These are phyloP conservation scores for Daldinia bambusicola DNA, from an alignment of 495 filamentous ascomycete genomes.

Conservation along the genomic window DNA sequence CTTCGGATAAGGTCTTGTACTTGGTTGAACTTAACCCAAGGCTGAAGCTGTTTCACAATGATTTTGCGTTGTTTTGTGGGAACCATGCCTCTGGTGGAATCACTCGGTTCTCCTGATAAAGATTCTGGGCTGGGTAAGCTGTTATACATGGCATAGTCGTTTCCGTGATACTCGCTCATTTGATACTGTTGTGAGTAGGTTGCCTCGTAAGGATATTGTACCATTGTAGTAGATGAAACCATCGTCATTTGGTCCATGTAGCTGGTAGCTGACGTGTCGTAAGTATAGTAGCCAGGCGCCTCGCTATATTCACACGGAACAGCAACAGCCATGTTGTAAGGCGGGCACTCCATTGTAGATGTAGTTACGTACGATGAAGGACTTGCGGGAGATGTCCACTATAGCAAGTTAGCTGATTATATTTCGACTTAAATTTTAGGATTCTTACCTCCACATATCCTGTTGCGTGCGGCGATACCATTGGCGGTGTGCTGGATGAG, in stretches of 20 bases:
- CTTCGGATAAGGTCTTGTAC: conserved; percentile 46
- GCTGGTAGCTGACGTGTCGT: conserved; percentile 23
- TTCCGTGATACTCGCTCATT: conserved; percentile 34
- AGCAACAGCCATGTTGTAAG: conserved; percentile 29
- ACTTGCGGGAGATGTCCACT: conserved; percentile 41
- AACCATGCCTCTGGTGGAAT: conserved; percentile 28
- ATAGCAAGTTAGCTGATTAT: conserved; percentile 22
- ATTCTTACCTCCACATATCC: conserved; percentile 41
- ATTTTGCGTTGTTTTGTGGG: conserved; percentile 44
- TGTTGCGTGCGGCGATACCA: conserved; percentile 26
- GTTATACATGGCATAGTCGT: conserved; percentile 30
- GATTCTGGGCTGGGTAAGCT: conserved; percentile 21
- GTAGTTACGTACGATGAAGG: conserved; percentile 35
- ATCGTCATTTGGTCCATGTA: conserved; percentile 32
- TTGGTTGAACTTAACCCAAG: conserved; percentile 41
- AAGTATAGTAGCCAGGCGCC: conserved; percentile 23
- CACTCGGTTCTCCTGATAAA: conserved; percentile 1
- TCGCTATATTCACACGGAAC: conserved; percentile 39
- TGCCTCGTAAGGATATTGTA: conserved; percentile 31
- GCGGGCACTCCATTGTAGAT: conserved; percentile 32
- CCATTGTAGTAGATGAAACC: conserved; percentile 38
- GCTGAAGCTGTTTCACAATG: conserved; percentile 48
- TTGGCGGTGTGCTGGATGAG: conserved; percentile 30
- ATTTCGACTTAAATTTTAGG: neutral
- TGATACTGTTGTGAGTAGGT: conserved; percentile 36